Conservation (phyloP, 192 early-diverging fungal species). For the Backusella tuberculispora region DNA sequence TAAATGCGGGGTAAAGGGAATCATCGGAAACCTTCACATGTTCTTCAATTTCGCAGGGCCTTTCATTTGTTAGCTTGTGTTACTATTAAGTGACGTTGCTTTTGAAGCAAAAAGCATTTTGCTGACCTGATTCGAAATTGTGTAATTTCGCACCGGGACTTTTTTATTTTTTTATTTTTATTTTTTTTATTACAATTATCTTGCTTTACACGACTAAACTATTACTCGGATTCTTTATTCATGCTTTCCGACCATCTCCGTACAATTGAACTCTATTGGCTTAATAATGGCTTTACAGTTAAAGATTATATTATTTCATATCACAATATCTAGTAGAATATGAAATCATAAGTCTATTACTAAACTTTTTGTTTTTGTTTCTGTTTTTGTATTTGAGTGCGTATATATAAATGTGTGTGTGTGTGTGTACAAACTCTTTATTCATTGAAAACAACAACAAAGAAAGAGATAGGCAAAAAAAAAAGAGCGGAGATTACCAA, state of each 20-base stretch:
- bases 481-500: not conserved
- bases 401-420: too few species aligned
- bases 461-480: not conserved
- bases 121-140: not conserved
- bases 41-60: conserved; percentile 2
- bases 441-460: not conserved
- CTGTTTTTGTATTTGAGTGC: too few species aligned
- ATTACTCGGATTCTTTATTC: conserved; percentile 16
- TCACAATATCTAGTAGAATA: too few species aligned
- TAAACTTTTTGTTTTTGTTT: too few species aligned
- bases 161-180: not conserved
- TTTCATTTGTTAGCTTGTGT: not conserved
- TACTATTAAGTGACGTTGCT: not conserved
- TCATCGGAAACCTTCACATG: conserved; percentile 29
- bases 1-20: conserved; percentile 30
- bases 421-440: too few species aligned
- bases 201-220: conserved; percentile 1
- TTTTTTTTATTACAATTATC: not conserved
- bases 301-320: too few species aligned
- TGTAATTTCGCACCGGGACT: conserved; percentile 16
- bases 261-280: not conserved
- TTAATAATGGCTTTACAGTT: too few species aligned
- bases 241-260: conserved; percentile 25
- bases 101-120: not conserved
- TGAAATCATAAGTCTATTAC: too few species aligned